Conservation (phyloP, 2,329 filamentous ascomycete species). For the Cytospora mali region DNA sequence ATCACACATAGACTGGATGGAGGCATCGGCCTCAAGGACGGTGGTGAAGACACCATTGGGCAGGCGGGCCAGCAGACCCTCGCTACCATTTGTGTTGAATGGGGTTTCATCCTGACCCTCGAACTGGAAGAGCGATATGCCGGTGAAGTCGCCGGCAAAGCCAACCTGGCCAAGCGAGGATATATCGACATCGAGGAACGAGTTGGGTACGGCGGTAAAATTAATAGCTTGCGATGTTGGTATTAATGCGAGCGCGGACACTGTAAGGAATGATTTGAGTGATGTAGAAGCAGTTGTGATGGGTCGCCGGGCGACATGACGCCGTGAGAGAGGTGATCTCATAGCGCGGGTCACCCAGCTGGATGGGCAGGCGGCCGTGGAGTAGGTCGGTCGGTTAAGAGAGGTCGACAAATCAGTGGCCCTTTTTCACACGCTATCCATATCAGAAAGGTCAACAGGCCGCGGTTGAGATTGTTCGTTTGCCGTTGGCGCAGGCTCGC, state of each 20-base stretch:
- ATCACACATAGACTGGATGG: slow-evolving; percentile 86
- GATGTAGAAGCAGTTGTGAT: slow-evolving; percentile 29
- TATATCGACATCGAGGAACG: slow-evolving; percentile 70
- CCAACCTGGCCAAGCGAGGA: slow-evolving; percentile 78
- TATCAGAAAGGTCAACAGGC: slow-evolving; percentile 16
- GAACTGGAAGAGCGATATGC: slow-evolving; percentile 87
- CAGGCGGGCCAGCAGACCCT: slow-evolving; percentile 77
- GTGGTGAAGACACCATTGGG: slow-evolving; percentile 83
- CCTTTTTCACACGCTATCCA: slow-evolving; percentile 24
- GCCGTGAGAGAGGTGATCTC: slow-evolving; percentile 50
- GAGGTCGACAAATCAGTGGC: background rate
- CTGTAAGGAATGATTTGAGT: slow-evolving; percentile 29
- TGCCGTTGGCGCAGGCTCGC: slow-evolving; percentile 1
- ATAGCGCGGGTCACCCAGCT: slow-evolving; percentile 41
- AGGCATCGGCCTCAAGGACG: slow-evolving; percentile 76
- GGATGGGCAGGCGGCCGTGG: background rate
- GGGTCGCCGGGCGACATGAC: slow-evolving; percentile 45
- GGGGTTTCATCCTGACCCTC: slow-evolving; percentile 73
- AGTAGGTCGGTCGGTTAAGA: background rate
- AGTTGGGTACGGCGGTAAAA: slow-evolving; percentile 64
- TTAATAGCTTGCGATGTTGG: slow-evolving; percentile 50
- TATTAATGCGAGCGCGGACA: slow-evolving; percentile 47
- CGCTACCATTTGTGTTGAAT: slow-evolving; percentile 73
- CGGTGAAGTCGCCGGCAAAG: slow-evolving; percentile 85
- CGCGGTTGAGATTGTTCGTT: slow-evolving; percentile 4